Evolutionary conservation across 805 yeast genomes (phyloP).

Genomic region (Metschnikowia matae): DNA sequence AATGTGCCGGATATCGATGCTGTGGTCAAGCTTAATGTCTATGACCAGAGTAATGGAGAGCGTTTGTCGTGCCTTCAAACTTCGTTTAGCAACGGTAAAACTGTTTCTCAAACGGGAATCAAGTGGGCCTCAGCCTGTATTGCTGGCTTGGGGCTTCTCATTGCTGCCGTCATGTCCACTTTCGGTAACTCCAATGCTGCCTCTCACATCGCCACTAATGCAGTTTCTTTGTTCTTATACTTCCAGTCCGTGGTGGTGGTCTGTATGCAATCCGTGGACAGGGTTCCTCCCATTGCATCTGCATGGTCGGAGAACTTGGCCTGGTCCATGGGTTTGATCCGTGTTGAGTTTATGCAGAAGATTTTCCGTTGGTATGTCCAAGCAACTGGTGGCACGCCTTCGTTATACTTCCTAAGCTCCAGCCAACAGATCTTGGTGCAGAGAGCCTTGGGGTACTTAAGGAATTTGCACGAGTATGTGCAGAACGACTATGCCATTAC

Average conservation of each 20-base stretch:
- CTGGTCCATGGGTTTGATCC: conserved; percentile 92
- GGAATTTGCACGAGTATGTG: conserved; percentile 21
- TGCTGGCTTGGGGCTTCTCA: conserved; percentile 81
- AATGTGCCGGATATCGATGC: conserved; percentile 87
- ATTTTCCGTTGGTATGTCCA: conserved; percentile 83
- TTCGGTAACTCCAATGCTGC: conserved; percentile 89
- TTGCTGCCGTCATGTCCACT: conserved; percentile 77
- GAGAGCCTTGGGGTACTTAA: conserved; percentile 44
- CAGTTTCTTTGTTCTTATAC: conserved; percentile 77
- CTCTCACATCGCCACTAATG: conserved; percentile 81
- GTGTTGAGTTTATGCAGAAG: conserved; percentile 75
- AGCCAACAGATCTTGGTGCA: conserved; percentile 73
- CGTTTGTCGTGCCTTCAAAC: conserved; percentile 72
- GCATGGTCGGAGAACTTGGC: conserved; percentile 90
- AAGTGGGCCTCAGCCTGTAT: conserved; percentile 93
- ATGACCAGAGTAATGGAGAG: conserved; percentile 38
- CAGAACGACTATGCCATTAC: conserved; percentile 8
- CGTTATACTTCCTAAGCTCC: conserved; percentile 57
- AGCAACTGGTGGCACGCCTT: conserved; percentile 84
- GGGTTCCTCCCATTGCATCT: conserved; percentile 87
- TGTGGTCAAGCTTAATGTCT: conserved; percentile 53
- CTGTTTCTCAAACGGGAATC: conserved; percentile 64
- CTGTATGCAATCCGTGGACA: conserved; percentile 78
- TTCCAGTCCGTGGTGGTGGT: conserved; percentile 86
- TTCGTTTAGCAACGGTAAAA: conserved; percentile 69